These are phyloP conservation scores for Rutstroemia sp. DNA, from an alignment of 2,329 filamentous ascomycete genomes.

Conservation along the genomic window DNA sequence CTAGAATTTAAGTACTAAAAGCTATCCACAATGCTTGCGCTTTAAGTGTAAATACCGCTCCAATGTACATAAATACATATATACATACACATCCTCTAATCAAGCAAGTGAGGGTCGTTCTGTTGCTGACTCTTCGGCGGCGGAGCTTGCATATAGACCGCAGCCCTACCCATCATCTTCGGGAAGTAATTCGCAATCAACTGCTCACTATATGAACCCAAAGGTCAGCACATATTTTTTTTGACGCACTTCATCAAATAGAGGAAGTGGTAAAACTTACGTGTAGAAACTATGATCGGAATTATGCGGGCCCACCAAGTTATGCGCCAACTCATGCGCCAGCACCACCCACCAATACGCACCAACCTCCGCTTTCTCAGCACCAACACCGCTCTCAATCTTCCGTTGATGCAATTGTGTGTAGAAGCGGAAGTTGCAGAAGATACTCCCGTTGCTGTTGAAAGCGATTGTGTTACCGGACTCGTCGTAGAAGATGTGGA, in stretches of 20 bases:
- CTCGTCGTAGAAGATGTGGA: slow-evolving; percentile 86
- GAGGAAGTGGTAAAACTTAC: slow-evolving; percentile 33
- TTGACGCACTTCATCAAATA: neutral
- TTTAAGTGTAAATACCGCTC: too few species aligned
- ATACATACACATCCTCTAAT: too few species aligned
- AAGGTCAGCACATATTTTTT: neutral
- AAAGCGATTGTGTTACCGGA: slow-evolving; percentile 81
- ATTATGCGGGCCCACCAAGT: slow-evolving; percentile 72
- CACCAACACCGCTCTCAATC: slow-evolving; percentile 32
- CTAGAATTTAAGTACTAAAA: too few species aligned
- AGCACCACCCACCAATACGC: slow-evolving; percentile 95
- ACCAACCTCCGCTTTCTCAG: slow-evolving; percentile 58
- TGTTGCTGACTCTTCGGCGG: neutral
- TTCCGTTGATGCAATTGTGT: slow-evolving; percentile 62
- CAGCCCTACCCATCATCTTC: slow-evolving; percentile 47
- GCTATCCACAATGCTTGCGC: too few species aligned
- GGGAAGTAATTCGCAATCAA: slow-evolving; percentile 73
- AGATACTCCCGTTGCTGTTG: slow-evolving; percentile 79
- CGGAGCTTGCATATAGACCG: slow-evolving; percentile 14
- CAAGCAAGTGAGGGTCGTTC: too few species aligned
- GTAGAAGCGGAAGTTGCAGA: slow-evolving; percentile 90
- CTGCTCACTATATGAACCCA: slow-evolving; percentile 48
- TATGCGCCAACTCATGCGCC: slow-evolving; percentile 93
- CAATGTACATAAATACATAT: too few species aligned
- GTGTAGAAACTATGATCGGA: slow-evolving; percentile 78